Conservation (phyloP, 192 early-diverging fungal genomes). For the Diversispora epigaea region DNA sequence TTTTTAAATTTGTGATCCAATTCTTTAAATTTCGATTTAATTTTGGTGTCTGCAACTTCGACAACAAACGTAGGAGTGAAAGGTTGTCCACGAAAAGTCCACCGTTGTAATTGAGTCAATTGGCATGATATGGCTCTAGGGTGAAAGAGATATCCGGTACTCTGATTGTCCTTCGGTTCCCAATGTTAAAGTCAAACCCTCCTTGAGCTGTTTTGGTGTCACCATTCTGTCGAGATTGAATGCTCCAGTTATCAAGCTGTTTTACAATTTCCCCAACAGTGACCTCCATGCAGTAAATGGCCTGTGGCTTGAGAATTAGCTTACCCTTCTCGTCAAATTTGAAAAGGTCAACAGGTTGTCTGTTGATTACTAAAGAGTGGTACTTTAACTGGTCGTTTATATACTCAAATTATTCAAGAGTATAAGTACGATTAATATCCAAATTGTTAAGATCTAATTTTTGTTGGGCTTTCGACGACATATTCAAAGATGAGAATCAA, state of each 20-base stretch:
- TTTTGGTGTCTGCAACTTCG: slow-evolving; percentile 8
- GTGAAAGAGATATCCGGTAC: slow-evolving; percentile 4
- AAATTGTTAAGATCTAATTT: slow-evolving; percentile 17
- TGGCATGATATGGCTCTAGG: neutral
- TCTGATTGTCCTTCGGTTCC: neutral
- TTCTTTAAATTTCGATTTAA: neutral
- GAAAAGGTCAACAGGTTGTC: too few relatives aligned
- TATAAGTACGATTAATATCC: slow-evolving; percentile 24
- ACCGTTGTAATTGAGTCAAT: neutral
- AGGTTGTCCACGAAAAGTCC: slow-evolving; percentile 22
- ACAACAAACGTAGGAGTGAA: slow-evolving; percentile 26
- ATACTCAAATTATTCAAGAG: slow-evolving; percentile 24
- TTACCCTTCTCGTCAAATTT: too few relatives aligned
- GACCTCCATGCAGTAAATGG: too few relatives aligned
- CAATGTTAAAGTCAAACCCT: neutral
- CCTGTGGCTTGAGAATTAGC: too few relatives aligned
- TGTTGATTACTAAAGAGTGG: too few relatives aligned
- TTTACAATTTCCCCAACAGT: too few relatives aligned
- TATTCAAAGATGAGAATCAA: neutral
- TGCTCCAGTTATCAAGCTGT: too few relatives aligned
- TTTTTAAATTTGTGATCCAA: neutral
- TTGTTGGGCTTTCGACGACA: neutral
- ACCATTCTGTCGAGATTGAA: too few relatives aligned
- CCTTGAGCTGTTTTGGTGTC: neutral
- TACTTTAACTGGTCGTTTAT: slow-evolving; percentile 19